phyloP scores from a whole-genome alignment of 148 eudicot genomes.

The Spergularia bocconei region DNA sequence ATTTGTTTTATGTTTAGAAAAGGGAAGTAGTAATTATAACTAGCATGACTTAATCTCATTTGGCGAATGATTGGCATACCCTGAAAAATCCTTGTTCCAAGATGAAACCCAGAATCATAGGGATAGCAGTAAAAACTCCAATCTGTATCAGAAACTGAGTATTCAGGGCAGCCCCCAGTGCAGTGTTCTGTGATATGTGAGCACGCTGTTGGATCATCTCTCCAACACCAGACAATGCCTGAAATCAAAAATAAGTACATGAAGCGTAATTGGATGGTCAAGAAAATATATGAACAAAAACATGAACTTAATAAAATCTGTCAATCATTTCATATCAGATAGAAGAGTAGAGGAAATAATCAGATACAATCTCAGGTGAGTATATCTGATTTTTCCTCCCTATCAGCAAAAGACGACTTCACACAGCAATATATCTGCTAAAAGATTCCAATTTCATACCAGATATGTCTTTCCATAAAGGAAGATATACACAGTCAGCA shows the following conservation, averaged over 20 bases:
- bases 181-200: conserved; percentile 53
- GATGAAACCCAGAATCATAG: conserved; percentile 92
- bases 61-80: conserved; percentile 37
- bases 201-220: conserved; percentile 63
- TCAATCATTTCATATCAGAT: background rate
- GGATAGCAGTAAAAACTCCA: conserved; percentile 94
- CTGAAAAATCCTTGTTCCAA: conserved; percentile 84
- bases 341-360: background rate
- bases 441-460: conserved; percentile 43
- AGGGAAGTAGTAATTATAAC: background rate
- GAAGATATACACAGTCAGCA: conserved; percentile 84
- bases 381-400: background rate
- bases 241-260: conserved; percentile 19
- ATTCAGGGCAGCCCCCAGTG: conserved; percentile 78
- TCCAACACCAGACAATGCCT: conserved; percentile 98
- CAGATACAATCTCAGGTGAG: background rate
- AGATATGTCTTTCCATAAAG: conserved; percentile 92
- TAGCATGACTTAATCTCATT: background rate
- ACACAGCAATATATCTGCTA: background rate
- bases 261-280: conserved; percentile 5
- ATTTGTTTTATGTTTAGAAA: background rate
- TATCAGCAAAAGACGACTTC: background rate
- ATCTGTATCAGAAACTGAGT: conserved; percentile 98
- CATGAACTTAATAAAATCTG: background rate
- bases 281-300: background rate